These are phyloP conservation scores for Astrocystis sublimbata DNA, from an alignment of 495 filamentous ascomycete genomes.

Conservation along the genomic window DNA sequence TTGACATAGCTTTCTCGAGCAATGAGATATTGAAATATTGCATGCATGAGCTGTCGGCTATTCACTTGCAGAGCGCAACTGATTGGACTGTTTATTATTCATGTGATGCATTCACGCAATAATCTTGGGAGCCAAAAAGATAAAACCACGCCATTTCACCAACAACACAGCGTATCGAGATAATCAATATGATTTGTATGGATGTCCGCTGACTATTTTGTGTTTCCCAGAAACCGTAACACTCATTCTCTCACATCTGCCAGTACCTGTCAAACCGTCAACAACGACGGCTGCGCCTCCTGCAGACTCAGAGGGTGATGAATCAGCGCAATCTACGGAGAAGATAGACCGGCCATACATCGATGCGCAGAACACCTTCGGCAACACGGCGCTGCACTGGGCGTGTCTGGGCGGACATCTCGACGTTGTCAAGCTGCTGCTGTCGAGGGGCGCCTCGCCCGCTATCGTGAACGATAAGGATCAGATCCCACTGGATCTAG, in stretches of 20 bases:
- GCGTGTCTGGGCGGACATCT: conserved; percentile 87
- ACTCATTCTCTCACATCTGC: conserved; percentile 41
- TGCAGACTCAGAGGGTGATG: conserved; percentile 45
- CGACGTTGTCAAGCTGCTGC: conserved; percentile 71
- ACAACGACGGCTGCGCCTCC: conserved; percentile 48
- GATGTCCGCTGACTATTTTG: not conserved
- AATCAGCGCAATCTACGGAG: conserved; percentile 23
- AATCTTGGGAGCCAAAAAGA: not conserved
- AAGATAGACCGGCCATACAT: conserved; percentile 49
- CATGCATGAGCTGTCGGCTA: not conserved
- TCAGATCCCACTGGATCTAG: conserved; percentile 82
- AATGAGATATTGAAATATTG: not conserved
- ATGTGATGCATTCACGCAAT: not conserved
- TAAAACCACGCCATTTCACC: not conserved
- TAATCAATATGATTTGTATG: not conserved
- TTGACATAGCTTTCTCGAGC: not conserved
- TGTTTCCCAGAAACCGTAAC: conserved; percentile 40
- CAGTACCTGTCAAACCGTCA: conserved; percentile 24
- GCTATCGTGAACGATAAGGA: conserved; percentile 76
- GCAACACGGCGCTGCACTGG: conserved; percentile 92
- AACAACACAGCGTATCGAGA: not conserved
- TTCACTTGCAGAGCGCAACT: not conserved
- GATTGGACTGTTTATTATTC: not conserved
- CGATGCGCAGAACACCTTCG: conserved; percentile 71
- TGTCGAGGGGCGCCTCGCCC: conserved; percentile 68